Evolutionary conservation across 306 rosid species (phyloP).

Genomic region (Lathyrus tuberosus): DNA sequence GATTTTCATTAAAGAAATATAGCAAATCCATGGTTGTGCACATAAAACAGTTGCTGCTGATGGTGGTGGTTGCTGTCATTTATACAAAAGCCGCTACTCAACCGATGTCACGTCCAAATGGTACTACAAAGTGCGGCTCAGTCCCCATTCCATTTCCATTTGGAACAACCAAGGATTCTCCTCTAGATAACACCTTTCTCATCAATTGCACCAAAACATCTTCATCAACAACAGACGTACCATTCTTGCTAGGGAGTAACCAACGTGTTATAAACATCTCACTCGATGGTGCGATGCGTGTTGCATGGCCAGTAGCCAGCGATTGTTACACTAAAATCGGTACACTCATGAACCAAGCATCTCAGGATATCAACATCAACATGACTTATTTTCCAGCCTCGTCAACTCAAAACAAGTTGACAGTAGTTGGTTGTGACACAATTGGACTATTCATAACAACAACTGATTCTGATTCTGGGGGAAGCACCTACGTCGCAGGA

Average conservation of each 20-base stretch:
- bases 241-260: not conserved
- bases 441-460: not conserved
- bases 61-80: not conserved
- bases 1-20: not conserved
- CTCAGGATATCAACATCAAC: rapidly evolving
- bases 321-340: conserved; percentile 5
- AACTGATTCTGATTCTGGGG: too few relatives aligned
- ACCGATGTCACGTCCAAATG: not conserved
- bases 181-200: conserved; percentile 31
- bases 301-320: not conserved
- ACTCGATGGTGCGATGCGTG: conserved; percentile 35
- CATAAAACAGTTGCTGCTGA: conserved; percentile 9
- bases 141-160: conserved; percentile 39
- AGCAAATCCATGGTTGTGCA: not conserved
- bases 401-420: not conserved
- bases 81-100: conserved; percentile 7
- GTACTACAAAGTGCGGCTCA: conserved; percentile 20
- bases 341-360: rapidly evolving
- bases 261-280: conserved; percentile 2
- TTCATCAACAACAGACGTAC: too few relatives aligned
- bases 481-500: not conserved
- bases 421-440: conserved; percentile 14
- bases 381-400: conserved; percentile 31
- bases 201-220: conserved; percentile 15
- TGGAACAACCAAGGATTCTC: conserved; percentile 17